Conservation (phyloP, 768 basidiomycete species). For the Paxillus rubicundulus region DNA sequence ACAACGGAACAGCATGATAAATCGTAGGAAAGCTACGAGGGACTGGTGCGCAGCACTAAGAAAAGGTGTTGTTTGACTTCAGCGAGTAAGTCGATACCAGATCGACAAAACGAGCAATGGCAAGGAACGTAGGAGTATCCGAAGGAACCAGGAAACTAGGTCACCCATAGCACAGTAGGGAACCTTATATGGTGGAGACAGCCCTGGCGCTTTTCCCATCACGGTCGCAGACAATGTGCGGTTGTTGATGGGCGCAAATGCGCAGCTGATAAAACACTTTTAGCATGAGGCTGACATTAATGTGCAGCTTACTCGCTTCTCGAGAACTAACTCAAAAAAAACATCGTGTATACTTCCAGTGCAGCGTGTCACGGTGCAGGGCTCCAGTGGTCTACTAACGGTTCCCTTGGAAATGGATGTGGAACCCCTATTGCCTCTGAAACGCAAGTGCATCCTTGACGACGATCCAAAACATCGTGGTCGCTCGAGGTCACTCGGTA, state of each 20-base stretch:
- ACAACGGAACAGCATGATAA: constrained; percentile 27
- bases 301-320: background rate
- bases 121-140: background rate
- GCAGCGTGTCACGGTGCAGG: background rate
- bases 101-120: background rate
- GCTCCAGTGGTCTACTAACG: background rate
- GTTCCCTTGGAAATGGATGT: background rate
- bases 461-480: background rate
- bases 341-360: background rate
- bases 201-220: background rate
- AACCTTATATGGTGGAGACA: background rate
- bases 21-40: constrained; percentile 1
- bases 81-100: background rate
- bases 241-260: background rate
- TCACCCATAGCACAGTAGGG: background rate
- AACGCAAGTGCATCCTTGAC: background rate
- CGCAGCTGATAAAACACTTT: background rate
- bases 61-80: background rate
- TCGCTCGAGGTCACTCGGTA: background rate
- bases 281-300: background rate
- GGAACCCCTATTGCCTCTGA: background rate
- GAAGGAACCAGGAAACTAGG: background rate
- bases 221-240: background rate
- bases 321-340: background rate
- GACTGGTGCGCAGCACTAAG: background rate